Percentiles rank a stretch among this genome's conserved stretches.
These are phyloP conservation scores for Entophlyctis luteolus DNA, from an alignment of 192 early-diverging fungal genomes.

Conservation along the genomic window DNA sequence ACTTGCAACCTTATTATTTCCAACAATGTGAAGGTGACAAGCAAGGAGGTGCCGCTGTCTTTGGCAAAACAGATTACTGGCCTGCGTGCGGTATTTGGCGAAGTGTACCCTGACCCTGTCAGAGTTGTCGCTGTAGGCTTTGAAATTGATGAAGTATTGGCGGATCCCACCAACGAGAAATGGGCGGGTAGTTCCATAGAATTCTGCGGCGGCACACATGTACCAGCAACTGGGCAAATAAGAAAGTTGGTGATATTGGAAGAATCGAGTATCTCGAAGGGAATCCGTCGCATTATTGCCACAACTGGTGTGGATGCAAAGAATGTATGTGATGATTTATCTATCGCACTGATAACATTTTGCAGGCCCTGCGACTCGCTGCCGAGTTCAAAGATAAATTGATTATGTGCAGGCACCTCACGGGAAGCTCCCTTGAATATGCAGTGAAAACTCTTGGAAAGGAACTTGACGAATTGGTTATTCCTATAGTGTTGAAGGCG, in stretches of 20 bases:
- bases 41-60: constrained; percentile 77
- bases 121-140: constrained; percentile 91
- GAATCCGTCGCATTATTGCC: constrained; percentile 90
- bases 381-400: constrained; percentile 68
- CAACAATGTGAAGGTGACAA: constrained; percentile 71
- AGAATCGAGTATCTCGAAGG: constrained; percentile 91
- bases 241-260: constrained; percentile 82
- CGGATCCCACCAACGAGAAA: constrained; percentile 68
- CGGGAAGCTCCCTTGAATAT: constrained; percentile 63
- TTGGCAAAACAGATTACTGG: constrained; percentile 82
- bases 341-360: not conserved
- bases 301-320: constrained; percentile 91
- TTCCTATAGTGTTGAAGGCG: constrained; percentile 77
- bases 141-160: constrained; percentile 80
- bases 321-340: constrained; percentile 26
- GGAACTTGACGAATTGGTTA: constrained; percentile 71
- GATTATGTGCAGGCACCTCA: constrained; percentile 52
- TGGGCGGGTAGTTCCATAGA: constrained; percentile 87
- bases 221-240: constrained; percentile 82
- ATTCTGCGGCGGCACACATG: constrained; percentile 98
- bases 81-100: constrained; percentile 95
- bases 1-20: constrained; percentile 76
- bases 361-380: constrained; percentile 58
- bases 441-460: constrained; percentile 74
- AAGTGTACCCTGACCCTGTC: constrained; percentile 95